Evolutionary conservation across 768 basidiomycete species (phyloP).

Genomic region (Macrolepiota dolichaula): DNA sequence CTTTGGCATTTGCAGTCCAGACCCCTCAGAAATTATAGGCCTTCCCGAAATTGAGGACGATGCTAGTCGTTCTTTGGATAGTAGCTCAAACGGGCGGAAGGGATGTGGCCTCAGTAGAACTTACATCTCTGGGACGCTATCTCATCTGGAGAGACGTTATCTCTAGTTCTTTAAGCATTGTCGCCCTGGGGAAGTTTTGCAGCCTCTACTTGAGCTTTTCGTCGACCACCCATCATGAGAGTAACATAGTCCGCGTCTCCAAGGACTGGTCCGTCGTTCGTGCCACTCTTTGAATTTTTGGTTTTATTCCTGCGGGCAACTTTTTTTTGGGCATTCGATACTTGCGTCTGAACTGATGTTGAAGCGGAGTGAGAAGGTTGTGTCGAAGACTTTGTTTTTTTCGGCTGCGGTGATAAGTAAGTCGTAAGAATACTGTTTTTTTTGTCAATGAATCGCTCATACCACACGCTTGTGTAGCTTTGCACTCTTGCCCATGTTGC

Average conservation of each 20-base stretch:
- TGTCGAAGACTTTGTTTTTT: conserved; percentile 34
- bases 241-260: conserved; percentile 78
- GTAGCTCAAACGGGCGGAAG: no score
- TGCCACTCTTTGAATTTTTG: conserved; percentile 18
- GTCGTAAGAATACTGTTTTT: neutral
- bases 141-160: neutral
- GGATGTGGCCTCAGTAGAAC: no score
- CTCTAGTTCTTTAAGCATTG: conserved; percentile 1
- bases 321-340: conserved; percentile 45
- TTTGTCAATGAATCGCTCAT: conserved; percentile 16
- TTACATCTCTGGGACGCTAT: no score
- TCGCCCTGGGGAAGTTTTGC: conserved; percentile 48
- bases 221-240: conserved; percentile 67
- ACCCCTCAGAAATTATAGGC: no score
- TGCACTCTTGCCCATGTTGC: conserved; percentile 59
- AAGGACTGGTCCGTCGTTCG: conserved; percentile 43
- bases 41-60: no score
- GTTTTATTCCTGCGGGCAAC: conserved; percentile 45
- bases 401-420: conserved; percentile 21
- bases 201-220: conserved; percentile 65
- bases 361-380: conserved; percentile 14
- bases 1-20: no score
- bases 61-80: no score
- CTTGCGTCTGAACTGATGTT: conserved; percentile 29
- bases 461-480: conserved; percentile 64